Base-by-base conservation (phyloP, 345 rosid genomes). In the Euphorbia tirucalli region DNA sequence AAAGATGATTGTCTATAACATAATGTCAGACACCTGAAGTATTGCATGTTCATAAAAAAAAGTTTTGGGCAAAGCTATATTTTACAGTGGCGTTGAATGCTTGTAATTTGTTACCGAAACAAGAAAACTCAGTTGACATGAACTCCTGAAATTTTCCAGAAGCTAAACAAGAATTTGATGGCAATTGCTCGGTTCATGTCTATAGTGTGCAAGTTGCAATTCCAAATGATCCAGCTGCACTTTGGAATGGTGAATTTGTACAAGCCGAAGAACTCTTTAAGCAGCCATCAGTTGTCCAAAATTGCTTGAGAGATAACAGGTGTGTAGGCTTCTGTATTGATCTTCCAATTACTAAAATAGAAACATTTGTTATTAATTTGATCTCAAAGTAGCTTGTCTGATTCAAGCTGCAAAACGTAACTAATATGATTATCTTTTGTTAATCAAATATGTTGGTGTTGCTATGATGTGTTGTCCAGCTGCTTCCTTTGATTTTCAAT, bases 251-350 rank as follows among this genome's bases (percentile, higher is more conserved):
- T 61, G 99, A 95, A 85, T 92, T 83, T 85, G 79, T 92, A 27
- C 97, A 95, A 83, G 90, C 99, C 59, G 95, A 90, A 80, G 93
- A 89, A 75, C 91, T 95, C 56, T 90, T 85, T 74, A 80, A 73
- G 79, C 88, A 87, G 88, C 88, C 91, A 19, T 69, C 81, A 39
- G 32, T 75, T 3, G 56, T 68, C 57, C 85, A 84, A 60, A 91
- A 95, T 86, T 95, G 97, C 82, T 87, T 95, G 83, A 90, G 93
- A 85, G 93, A 86, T 73, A 92, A 89, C 84, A 87, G 97, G 99
- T 92, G 71, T 8, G 74, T 22, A 11, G 65, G 41, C n/a, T 44
- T 25, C 31, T 41, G 7, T 32, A 35, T 35, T 61, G 37, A 9
- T 41, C 27, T 63, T 41, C 31, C 31, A 46, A 24, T 13, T 44